Percentiles rank a stretch among this genome's conserved stretches.
These are phyloP conservation scores for Penicillium bialowiezense DNA, from an alignment of 495 filamentous ascomycete species.

Conservation along the genomic window DNA sequence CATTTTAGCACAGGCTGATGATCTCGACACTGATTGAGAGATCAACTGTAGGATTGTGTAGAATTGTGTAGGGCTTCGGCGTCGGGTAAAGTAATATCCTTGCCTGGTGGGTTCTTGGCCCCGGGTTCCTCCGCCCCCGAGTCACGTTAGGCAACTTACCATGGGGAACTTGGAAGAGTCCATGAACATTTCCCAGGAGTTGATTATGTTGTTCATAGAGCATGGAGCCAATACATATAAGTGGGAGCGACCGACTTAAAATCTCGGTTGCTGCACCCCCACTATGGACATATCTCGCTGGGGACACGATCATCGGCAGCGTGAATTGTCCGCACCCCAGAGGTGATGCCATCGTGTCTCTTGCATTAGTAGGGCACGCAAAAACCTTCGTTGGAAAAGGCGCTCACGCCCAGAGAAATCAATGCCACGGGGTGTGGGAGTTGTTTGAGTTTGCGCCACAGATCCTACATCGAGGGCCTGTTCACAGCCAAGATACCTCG, in stretches of 20 bases:
- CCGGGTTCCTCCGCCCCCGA: background rate
- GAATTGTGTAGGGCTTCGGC: background rate
- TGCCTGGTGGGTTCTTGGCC: background rate
- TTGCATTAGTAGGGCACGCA: background rate
- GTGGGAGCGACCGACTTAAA: background rate
- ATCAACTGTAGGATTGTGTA: too few relatives aligned
- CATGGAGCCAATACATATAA: background rate
- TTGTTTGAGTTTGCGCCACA: background rate
- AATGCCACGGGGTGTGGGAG: background rate
- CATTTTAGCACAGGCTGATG: background rate
- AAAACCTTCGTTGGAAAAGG: background rate
- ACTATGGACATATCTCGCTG: background rate
- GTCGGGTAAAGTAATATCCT: background rate
- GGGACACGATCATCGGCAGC: slow-evolving; percentile 7
- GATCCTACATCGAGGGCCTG: background rate
- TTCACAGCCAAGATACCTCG: background rate
- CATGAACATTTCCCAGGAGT: too few relatives aligned
- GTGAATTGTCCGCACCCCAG: background rate
- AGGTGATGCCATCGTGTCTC: background rate
- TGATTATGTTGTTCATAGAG: too few relatives aligned
- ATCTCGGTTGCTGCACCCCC: slow-evolving; percentile 1
- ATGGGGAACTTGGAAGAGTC: too few relatives aligned
- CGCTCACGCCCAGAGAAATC: background rate
- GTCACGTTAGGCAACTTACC: background rate
- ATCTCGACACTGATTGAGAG: background rate